Base-by-base conservation (phyloP, 345 rosid genomes). In the Sisymbrium altissimum region DNA sequence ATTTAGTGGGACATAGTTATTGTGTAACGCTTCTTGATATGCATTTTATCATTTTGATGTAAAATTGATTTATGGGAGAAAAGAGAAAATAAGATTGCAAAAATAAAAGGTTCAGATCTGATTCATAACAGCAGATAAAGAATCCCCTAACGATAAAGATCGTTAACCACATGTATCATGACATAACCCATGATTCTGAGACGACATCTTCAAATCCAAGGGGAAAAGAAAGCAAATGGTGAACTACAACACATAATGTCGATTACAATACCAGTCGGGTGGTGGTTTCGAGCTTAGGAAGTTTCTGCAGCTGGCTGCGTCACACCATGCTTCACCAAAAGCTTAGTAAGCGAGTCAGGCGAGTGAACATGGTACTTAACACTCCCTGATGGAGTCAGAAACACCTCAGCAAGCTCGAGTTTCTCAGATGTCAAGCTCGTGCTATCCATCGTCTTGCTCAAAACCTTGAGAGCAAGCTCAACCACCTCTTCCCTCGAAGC, bases 381-480 rank as follows among this genome's bases (percentile, higher is more conserved):
- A 45, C 68, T 80, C 35, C 97, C 93, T 3, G 90, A 80, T 9
- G 97, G 96, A 3, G 83, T 69, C 19, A 92, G 81, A 64, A 83
- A 92, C 30, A 92, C 84, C 81, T 92, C 97, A 4, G 96, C 88
- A 62, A 89, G 77, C 71, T 92, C 97, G 25, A 92, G 97, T 84
- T 89, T 92, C 49, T 92, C 97, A 0, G 96, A 85, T 54, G 93
- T 87, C 54, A 92, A 92, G 71, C 92, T 92, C 14, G 97, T 89
- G 76, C 97, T 92, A 81, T 92, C 97, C 97, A 92, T 92, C 10
- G 97, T 89, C 79, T 92, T 92, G 81, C 90, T 89, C 41, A 92
- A 86, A 41, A 92, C 97, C 88, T 89, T 92, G 50, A 92, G 68
- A 0, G 93, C 93, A 4, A 92, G 89, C 79, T 92, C 86, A 32